Percentiles rank a stretch among this genome's conserved stretches.
phyloP scores from a whole-genome alignment of 441 rosid species.

The Hura crepitans region DNA sequence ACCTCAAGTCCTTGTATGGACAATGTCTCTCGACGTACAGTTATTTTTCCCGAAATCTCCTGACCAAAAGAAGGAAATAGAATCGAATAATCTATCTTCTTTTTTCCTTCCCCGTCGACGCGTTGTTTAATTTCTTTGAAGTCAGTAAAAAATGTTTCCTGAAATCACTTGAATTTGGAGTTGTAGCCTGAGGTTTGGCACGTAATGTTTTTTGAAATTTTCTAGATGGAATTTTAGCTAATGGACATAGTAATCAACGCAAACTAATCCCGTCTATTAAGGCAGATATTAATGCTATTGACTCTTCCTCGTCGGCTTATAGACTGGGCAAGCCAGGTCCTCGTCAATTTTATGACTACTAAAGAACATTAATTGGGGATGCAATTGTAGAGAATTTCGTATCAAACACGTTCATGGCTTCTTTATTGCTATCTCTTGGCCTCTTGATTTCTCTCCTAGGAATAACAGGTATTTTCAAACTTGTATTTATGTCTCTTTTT shows the following conservation, averaged over 20 bases:
- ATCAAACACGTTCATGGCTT: conserved; percentile 11
- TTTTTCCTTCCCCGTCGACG: too few relatives aligned
- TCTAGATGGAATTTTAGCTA: too few relatives aligned
- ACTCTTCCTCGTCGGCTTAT: neutral
- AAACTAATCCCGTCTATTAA: neutral
- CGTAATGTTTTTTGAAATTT: too few relatives aligned
- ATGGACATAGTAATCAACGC: too few relatives aligned
- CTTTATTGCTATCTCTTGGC: neutral
- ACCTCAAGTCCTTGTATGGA: too few relatives aligned
- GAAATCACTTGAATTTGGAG: neutral
- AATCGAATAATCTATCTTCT: too few relatives aligned
- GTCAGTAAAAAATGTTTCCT: too few relatives aligned
- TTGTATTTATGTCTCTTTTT: neutral
- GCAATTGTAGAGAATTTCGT: neutral
- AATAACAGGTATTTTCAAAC: neutral
- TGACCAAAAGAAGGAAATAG: too few relatives aligned
- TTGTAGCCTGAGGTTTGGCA: too few relatives aligned
- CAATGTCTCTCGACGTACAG: too few relatives aligned
- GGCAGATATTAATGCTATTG: neutral
- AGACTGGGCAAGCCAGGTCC: neutral
- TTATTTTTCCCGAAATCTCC: too few relatives aligned
- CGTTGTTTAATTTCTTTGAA: too few relatives aligned
- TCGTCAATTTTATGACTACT: neutral
- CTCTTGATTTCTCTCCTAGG: conserved; percentile 5
- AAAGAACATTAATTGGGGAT: neutral